These are phyloP conservation scores for Salix exigua DNA, from an alignment of 345 rosid species.

Conservation along the genomic window DNA sequence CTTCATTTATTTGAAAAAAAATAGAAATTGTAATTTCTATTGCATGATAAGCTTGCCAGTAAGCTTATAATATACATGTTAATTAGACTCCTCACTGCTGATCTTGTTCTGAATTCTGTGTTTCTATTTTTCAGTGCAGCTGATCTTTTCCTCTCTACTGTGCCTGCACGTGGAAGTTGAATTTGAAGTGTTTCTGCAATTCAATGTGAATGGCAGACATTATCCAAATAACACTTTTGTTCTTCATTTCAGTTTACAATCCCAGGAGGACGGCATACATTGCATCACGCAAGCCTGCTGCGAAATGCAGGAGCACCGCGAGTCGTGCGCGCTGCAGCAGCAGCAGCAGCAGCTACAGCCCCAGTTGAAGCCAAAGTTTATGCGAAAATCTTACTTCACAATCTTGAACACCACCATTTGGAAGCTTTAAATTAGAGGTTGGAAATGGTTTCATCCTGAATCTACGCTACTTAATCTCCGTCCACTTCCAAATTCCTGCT, in stretches of 20 bases:
- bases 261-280: conserved; percentile 37
- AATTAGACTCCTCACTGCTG: neutral
- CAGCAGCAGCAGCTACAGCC: conserved; percentile 30
- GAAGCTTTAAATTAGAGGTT: conserved; percentile 5
- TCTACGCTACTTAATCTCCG: too few species aligned
- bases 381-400: conserved; percentile 33
- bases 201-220: neutral
- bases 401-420: conserved; percentile 26
- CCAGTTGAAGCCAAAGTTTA: conserved; percentile 33
- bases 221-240: neutral
- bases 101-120: neutral
- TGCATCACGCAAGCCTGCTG: conserved; percentile 27
- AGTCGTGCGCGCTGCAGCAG: conserved; percentile 27
- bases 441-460: neutral
- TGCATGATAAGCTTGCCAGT: neutral
- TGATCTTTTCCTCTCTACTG: conserved; percentile 5
- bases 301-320: conserved; percentile 32
- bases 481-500: neutral
- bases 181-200: neutral
- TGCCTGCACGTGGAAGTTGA: neutral
- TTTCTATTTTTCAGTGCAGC: conserved; percentile 17
- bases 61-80: neutral
- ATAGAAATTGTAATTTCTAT: neutral
- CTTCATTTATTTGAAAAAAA: too few species aligned
- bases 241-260: conserved; percentile 29